phyloP scores from a whole-genome alignment of 768 basidiomycete species.

The Phanerodontia chrysosporium region DNA sequence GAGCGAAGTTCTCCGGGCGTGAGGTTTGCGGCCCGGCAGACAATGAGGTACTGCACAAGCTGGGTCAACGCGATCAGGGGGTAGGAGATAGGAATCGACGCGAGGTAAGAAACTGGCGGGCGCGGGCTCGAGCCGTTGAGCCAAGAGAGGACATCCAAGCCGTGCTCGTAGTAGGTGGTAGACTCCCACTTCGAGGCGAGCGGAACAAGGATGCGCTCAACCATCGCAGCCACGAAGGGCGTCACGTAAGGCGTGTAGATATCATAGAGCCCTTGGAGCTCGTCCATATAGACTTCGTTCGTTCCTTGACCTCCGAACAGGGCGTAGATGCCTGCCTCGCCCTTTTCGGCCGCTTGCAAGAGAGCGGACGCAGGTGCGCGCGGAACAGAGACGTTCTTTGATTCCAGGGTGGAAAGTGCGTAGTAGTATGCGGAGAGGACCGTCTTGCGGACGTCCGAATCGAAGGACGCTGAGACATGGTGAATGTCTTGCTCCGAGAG shows the following conservation, averaged over 20 bases:
- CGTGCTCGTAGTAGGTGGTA: conserved; percentile 68
- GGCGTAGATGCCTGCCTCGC: conserved; percentile 77
- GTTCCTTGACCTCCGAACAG: conserved; percentile 97
- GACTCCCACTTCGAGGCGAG: conserved; percentile 59
- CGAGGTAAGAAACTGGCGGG: conserved; percentile 82
- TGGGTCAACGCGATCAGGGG: conserved; percentile 97
- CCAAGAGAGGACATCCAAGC: conserved; percentile 83
- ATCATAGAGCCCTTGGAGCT: conserved; percentile 87
- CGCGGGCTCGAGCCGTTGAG: conserved; percentile 64
- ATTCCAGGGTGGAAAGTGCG: conserved; percentile 68
- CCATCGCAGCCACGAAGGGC: conserved; percentile 61
- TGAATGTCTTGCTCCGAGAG: conserved; percentile 76
- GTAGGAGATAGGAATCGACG: conserved; percentile 89
- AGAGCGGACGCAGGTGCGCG: conserved; percentile 63
- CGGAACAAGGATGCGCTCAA: conserved; percentile 64
- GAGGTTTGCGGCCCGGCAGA: conserved; percentile 69
- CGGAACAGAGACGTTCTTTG: conserved; percentile 52
- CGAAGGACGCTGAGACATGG: conserved; percentile 70
- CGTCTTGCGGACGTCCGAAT: conserved; percentile 68
- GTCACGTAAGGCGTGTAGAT: conserved; percentile 86
- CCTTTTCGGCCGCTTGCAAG: conserved; percentile 53
- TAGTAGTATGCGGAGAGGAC: conserved; percentile 78
- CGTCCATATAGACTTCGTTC: conserved; percentile 98
- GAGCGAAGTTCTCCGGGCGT: conserved; percentile 77
- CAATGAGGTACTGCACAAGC: conserved; percentile 85